Conservation (phyloP, 176 grass and related monocot species). For the Zoysia pacifica region DNA sequence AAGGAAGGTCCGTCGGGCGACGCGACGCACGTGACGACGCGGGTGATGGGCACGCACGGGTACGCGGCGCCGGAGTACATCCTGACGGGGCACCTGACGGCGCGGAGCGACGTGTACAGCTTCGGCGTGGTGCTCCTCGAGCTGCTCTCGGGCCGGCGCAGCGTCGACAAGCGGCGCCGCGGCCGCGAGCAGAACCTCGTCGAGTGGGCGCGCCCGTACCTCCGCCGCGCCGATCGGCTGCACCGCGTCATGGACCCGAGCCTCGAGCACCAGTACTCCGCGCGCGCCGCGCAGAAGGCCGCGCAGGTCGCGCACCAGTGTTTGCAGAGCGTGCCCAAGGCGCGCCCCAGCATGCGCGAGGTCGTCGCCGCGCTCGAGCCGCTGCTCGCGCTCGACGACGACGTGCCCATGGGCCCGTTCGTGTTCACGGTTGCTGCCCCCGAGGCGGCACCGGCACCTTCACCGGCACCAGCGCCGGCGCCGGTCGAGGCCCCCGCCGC, state of each 20-base stretch:
- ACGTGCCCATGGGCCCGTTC: slow-evolving; percentile 67
- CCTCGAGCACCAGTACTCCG: slow-evolving; percentile 64
- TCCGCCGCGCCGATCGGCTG: slow-evolving; percentile 65
- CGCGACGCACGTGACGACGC: slow-evolving; percentile 75
- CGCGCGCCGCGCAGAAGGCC: slow-evolving; percentile 58
- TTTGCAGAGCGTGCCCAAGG: slow-evolving; percentile 69
- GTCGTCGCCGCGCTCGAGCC: slow-evolving; percentile 81
- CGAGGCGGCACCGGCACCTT: too few relatives aligned
- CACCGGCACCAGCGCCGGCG: background rate
- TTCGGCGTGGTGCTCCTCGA: slow-evolving; percentile 80
- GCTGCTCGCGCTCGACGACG: slow-evolving; percentile 64
- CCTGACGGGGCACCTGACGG: slow-evolving; percentile 87
- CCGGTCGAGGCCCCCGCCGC: background rate
- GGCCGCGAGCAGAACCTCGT: slow-evolving; percentile 72
- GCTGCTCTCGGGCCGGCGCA: slow-evolving; percentile 70
- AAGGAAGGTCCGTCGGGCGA: slow-evolving; percentile 76
- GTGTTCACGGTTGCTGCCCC: slow-evolving; percentile 52
- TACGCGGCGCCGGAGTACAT: slow-evolving; percentile 97
- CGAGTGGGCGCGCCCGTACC: slow-evolving; percentile 80
- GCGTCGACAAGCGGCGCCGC: slow-evolving; percentile 63
- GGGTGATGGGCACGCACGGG: slow-evolving; percentile 92
- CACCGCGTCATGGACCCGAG: slow-evolving; percentile 77
- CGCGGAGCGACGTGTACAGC: slow-evolving; percentile 81
- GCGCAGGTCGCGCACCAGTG: slow-evolving; percentile 70
- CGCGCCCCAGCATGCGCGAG: slow-evolving; percentile 63